Evolutionary conservation across 2,329 filamentous ascomycete species (phyloP).

Genomic region (Cladosporium oxysporum): DNA sequence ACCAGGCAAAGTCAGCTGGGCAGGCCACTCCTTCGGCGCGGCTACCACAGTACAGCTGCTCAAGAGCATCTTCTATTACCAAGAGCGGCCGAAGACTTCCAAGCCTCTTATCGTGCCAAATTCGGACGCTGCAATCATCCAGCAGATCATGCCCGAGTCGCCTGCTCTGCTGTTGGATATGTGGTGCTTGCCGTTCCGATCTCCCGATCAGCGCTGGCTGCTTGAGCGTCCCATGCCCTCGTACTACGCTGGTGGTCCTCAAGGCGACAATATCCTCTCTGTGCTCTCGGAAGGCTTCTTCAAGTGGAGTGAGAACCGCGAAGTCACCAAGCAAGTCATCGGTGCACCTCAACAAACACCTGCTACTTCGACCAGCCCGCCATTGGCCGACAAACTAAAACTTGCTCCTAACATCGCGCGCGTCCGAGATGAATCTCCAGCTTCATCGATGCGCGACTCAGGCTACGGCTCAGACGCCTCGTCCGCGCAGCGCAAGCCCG

Average conservation of each 20-base stretch:
- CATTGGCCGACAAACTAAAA: conserved; percentile 29
- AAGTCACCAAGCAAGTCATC: conserved; percentile 66
- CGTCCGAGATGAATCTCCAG: conserved; percentile 33
- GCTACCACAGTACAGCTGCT: conserved; percentile 73
- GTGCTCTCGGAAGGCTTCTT: conserved; percentile 76
- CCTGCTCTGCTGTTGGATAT: conserved; percentile 73
- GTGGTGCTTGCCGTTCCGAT: conserved; percentile 74
- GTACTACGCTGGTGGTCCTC: conserved; percentile 56
- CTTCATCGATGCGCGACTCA: conserved; percentile 31
- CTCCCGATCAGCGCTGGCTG: conserved; percentile 63
- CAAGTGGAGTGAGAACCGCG: conserved; percentile 74
- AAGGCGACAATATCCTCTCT: conserved; percentile 62
- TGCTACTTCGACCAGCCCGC: not conserved
- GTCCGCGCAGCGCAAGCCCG: conserved; percentile 21
- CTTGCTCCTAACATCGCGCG: conserved; percentile 34
- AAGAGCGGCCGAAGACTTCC: conserved; percentile 43
- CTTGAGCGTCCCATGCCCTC: conserved; percentile 72
- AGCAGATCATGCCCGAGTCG: conserved; percentile 68
- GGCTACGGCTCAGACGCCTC: conserved; percentile 35
- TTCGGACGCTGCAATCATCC: conserved; percentile 56
- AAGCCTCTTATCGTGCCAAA: conserved; percentile 64
- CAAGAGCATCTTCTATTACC: conserved; percentile 73
- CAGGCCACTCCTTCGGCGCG: conserved; percentile 80
- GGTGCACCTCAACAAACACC: conserved; percentile 34
- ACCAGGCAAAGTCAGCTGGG: conserved; percentile 72